Base-by-base conservation (phyloP, 2,329 filamentous ascomycete genomes). In the Colletotrichum sp. region DNA sequence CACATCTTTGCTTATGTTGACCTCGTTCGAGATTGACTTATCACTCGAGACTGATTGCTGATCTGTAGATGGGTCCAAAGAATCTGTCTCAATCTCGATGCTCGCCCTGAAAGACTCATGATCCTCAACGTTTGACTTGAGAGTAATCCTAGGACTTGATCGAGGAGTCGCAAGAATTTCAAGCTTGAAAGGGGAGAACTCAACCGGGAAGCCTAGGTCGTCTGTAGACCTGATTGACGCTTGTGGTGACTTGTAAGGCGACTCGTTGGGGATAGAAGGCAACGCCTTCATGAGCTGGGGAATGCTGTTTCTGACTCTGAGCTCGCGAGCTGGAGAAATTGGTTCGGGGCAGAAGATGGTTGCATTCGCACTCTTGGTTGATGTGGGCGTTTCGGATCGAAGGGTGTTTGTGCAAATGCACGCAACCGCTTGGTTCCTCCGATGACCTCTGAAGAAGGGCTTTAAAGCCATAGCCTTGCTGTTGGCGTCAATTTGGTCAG, bases 211-310 rank as follows among this genome's bases (percentile, higher is more conserved):
- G 48, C 22, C 18, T 64, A 58, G 48, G 58, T 71, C 70, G 15
- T 77, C 74, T 9, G 15, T 43, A 8, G 39, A 60, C 18, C 61
- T 9, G 13, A 71, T 60, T 8, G 55, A 55, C 8, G 18, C 27
- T 6, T 48, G n/a, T 55, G 28, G 66, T 7, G 28, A 30, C 22
- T 12, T 30, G n/a, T 8, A 12, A 1, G 13, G 10, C 13, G 74
- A 74, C 39, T 83, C 81, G 6, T 80, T 80, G 5, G 88, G 88
- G 9, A 90, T 77, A 16, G 86, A 83, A 16, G 89, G 89, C 56
- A 90, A 78, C 27, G 87, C 85, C 79, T 91, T 90, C 88, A 90
- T 90, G 16, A 90, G 81, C 55, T 86, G 85, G 8, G 89, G 87
- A 67, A 89, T 87, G 76, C 87, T 89, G 76, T 87, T 88, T 73